Percentiles rank a stretch among this genome's conserved stretches.
These are phyloP conservation scores for Patellifolia procumbens DNA, from an alignment of 179 eudicot species.

Conservation along the genomic window DNA sequence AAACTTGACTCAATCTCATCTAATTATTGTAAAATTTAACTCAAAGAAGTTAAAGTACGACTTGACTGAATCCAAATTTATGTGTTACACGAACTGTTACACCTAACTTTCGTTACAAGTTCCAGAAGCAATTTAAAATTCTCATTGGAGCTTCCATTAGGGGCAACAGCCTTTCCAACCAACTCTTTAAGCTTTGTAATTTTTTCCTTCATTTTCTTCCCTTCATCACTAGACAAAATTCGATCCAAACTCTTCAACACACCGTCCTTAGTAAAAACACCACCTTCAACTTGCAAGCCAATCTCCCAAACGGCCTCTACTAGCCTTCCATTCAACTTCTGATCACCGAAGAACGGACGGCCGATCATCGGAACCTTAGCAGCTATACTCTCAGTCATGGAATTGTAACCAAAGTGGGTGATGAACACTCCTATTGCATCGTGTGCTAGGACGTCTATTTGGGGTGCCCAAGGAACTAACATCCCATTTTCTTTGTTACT, in stretches of 20 bases:
- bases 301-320: conserved; percentile 53
- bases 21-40: no score
- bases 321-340: conserved; percentile 44
- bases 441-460: conserved; percentile 42
- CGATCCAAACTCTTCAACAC: conserved; percentile 29
- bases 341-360: conserved; percentile 64
- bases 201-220: conserved; percentile 36
- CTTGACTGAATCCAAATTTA: no score
- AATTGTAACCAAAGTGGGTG: conserved; percentile 72
- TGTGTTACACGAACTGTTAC: no score
- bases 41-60: no score
- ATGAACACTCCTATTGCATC: conserved; percentile 45
- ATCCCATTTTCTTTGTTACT: conserved; percentile 35
- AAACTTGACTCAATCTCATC: no score
- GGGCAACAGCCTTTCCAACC: conserved; percentile 37
- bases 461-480: conserved; percentile 66
- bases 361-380: conserved; percentile 62
- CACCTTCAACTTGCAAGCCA: conserved; percentile 48
- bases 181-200: conserved; percentile 21
- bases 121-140: conserved; percentile 19
- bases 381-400: conserved; percentile 49
- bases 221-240: conserved; percentile 31
- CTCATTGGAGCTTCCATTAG: conserved; percentile 25
- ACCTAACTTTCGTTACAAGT: not conserved
- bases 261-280: conserved; percentile 41